Percentiles rank a stretch among this genome's conserved stretches.
Evolutionary conservation across 2,329 filamentous ascomycete genomes (phyloP).

Genomic region (Claviceps sp.): DNA sequence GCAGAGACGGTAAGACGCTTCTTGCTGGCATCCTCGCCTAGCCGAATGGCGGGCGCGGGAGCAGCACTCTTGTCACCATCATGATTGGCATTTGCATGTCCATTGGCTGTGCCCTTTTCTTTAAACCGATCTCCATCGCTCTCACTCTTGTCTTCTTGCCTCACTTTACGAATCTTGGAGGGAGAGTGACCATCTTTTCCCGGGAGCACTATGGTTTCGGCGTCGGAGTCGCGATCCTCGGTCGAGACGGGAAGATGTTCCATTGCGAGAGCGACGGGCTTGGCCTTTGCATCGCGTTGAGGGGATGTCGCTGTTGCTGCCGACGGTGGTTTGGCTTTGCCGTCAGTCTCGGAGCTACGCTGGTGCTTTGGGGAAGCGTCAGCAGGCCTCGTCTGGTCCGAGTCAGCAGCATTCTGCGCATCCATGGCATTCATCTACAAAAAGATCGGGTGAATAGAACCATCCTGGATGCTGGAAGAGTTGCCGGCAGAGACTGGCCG

Average conservation of each 20-base stretch:
- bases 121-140: conserved; percentile 31
- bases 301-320: conserved; percentile 7
- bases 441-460: conserved; percentile 37
- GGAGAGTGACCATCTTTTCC: conserved; percentile 52
- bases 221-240: conserved; percentile 52
- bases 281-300: conserved; percentile 6
- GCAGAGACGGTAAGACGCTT: conserved; percentile 29
- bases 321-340: conserved; percentile 8
- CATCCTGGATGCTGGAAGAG: conserved; percentile 36
- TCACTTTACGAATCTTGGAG: conserved; percentile 49
- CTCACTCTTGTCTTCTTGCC: conserved; percentile 50
- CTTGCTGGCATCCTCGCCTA: conserved; percentile 28
- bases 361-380: conserved; percentile 37
- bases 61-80: conserved; percentile 21
- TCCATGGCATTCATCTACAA: conserved; percentile 52
- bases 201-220: conserved; percentile 56
- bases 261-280: not conserved
- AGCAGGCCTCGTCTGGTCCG: conserved; percentile 45
- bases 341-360: conserved; percentile 13
- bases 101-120: conserved; percentile 14
- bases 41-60: conserved; percentile 20
- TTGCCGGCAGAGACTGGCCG: conserved; percentile 7
- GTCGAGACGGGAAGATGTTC: conserved; percentile 3
- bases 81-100: conserved; percentile 18
- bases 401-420: conserved; percentile 54